Base-by-base conservation (phyloP, 352 stramenopile genomes). In the Pythium biforme region DNA sequence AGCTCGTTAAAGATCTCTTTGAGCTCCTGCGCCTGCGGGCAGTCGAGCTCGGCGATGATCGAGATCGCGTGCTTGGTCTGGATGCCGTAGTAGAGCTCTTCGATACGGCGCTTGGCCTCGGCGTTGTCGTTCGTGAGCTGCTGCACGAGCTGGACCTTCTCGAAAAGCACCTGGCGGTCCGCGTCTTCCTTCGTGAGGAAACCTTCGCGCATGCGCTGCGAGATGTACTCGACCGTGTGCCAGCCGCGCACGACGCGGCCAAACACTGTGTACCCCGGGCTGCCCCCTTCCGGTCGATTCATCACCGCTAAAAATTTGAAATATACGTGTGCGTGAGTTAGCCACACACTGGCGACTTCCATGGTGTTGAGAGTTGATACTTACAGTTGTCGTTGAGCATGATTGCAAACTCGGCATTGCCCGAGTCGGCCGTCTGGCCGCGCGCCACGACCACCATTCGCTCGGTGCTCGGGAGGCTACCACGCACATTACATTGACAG, bases 31-130 rank as follows among this genome's bases (percentile, higher is more conserved):
- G 95, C 98, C 74, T 97, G 96, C 3, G 90, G 83, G 50, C 95
- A 99, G 66, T 97, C 94, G 19, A 88, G 82, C 70, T 98, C 97
- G 14, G 90, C 95, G 60, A 98, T 97, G 43, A 99, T 88, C 22
- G 98, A 88, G 27, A 98, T 87, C 27, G 89, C 92, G 68, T 97
- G 83, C 27, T 70, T 72, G 0, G 80, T 89, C 69, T 91, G 80
- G 1, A 93, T 65, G 49, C 86, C 80, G 43, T 92, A 70, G 27
- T 67, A 80, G 26, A 95, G 76, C 68, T 90, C 81, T 62, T 95
- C 86, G 8, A 95, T 68, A 6, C 81, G 79, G 56, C 69, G 72
- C 51, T 65, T 76, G 48, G 76, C 78, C 57, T 89, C 69, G 4
- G 70, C 25, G 31, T 85, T 75, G 58, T 90, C 73, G 55, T 90